Evolutionary conservation across 2,329 filamentous ascomycete genomes (phyloP).

Genomic region (Clathrospora elynae): DNA sequence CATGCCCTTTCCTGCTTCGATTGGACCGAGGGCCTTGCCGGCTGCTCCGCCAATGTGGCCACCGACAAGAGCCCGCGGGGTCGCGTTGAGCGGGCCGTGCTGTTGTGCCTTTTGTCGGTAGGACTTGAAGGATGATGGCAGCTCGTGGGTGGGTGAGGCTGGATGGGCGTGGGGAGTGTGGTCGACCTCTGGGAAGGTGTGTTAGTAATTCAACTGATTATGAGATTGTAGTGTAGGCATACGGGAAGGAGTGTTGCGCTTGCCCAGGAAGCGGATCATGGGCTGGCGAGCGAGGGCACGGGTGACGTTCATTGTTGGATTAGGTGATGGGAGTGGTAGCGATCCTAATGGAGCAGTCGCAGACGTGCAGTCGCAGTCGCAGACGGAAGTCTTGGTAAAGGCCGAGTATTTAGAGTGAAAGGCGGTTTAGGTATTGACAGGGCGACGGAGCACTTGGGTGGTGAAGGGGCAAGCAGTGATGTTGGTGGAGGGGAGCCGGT

Average conservation of each 20-base stretch:
- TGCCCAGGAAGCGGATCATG: constrained; percentile 59
- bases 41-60: constrained; percentile 63
- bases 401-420: neutral
- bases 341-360: constrained; percentile 1
- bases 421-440: constrained; percentile 2
- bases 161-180: constrained; percentile 76
- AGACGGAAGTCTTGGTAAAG: too few species aligned
- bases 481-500: constrained; percentile 17
- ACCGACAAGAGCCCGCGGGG: constrained; percentile 30
- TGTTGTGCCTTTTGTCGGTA: constrained; percentile 80
- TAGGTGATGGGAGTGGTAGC: constrained; percentile 13
- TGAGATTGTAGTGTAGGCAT: constrained; percentile 21
- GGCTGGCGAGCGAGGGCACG: constrained; percentile 55
- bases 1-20: constrained; percentile 72
- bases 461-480: constrained; percentile 6
- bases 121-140: constrained; percentile 72
- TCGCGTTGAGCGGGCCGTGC: constrained; percentile 68
- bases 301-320: constrained; percentile 52
- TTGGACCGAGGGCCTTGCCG: constrained; percentile 73
- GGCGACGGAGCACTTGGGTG: constrained; percentile 1
- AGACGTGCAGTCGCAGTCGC: neutral
- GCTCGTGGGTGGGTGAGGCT: constrained; percentile 67
- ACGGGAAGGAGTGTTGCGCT: constrained; percentile 54
- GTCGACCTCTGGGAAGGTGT: constrained; percentile 64
- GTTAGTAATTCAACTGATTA: constrained; percentile 18